Evolutionary conservation across 345 rosid genomes (phyloP).

Genomic region (Syzygium jambos): DNA sequence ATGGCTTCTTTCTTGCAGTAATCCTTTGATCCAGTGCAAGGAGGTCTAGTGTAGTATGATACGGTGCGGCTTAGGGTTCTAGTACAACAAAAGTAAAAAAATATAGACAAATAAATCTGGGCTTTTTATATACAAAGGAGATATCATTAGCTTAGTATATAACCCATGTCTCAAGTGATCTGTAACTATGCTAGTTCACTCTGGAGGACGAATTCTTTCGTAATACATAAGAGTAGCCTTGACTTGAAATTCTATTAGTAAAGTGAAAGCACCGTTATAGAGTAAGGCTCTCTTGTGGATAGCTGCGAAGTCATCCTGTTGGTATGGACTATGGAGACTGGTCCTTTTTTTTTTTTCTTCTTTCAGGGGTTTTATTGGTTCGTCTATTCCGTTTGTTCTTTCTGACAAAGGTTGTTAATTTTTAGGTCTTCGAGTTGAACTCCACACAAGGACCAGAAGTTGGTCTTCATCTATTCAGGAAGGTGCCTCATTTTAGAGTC

Average conservation of each 20-base stretch:
- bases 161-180: not conserved
- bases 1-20: not conserved
- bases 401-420: not conserved
- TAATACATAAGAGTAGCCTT: not conserved
- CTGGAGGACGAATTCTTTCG: not conserved
- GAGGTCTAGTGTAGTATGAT: not conserved
- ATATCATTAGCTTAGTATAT: not conserved
- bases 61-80: not conserved
- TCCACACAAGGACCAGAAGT: conserved; percentile 68
- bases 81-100: not conserved
- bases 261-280: not conserved
- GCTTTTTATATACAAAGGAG: not conserved
- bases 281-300: conserved; percentile 3
- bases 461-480: conserved; percentile 64
- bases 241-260: not conserved
- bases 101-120: not conserved
- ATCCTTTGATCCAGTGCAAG: not conserved
- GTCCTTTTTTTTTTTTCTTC: conserved; percentile 9
- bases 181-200: not conserved
- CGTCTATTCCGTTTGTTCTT: not conserved
- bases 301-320: not conserved
- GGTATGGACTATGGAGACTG: not conserved
- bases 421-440: conserved; percentile 68
- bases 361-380: conserved; percentile 33
- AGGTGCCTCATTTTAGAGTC: conserved; percentile 83